Conservation (phyloP, 2,329 filamentous ascomycete species). For the Scedosporium dehoogii region DNA sequence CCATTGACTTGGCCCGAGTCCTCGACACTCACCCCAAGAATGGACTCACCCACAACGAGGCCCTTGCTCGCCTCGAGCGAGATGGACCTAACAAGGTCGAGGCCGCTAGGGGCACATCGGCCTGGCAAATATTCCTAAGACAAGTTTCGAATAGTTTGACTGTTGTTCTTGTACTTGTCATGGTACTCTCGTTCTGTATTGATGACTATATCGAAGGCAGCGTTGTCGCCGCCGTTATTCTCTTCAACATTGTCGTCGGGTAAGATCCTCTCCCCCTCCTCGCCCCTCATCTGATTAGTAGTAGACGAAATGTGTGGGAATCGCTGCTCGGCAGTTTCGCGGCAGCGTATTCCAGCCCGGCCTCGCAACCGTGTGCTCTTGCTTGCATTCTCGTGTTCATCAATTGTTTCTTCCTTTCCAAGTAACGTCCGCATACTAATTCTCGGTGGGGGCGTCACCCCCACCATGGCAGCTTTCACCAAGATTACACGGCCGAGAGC, state of each 20-base stretch:
- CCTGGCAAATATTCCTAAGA: conserved; percentile 67
- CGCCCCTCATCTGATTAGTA: not conserved
- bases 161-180: conserved; percentile 64
- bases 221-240: conserved; percentile 53
- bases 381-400: not conserved
- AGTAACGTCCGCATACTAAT: not conserved
- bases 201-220: conserved; percentile 53
- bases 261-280: conserved; percentile 23
- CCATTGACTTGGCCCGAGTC: conserved; percentile 18
- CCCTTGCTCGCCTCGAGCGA: conserved; percentile 51
- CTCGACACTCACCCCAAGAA: conserved; percentile 36
- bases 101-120: conserved; percentile 59
- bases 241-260: conserved; percentile 59
- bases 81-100: conserved; percentile 64
- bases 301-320: not conserved
- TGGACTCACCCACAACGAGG: conserved; percentile 56
- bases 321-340: too few species aligned
- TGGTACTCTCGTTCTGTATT: conserved; percentile 59
- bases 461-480: conserved; percentile 15
- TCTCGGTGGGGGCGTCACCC: not conserved
- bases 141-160: conserved; percentile 72
- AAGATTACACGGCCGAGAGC: conserved; percentile 52
- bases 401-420: not conserved
- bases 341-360: too few species aligned
- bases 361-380: too few species aligned